Conservation (phyloP, 2,329 filamentous ascomycete genomes). For the Alternaria atra region DNA sequence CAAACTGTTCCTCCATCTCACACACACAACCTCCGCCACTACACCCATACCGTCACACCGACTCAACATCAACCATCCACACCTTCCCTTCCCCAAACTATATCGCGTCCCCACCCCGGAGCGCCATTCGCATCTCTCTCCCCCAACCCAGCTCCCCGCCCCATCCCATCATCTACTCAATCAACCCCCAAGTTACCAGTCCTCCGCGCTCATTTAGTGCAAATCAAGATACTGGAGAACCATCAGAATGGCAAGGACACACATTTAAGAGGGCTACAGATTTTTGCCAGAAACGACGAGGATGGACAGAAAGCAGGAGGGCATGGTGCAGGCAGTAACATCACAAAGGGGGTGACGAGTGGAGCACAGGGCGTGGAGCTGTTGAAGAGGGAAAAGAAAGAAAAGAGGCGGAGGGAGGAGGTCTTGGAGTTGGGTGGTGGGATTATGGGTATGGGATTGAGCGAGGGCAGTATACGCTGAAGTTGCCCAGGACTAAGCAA, state of each 20-base stretch:
- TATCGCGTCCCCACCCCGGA: constrained; percentile 23
- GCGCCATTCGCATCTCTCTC: constrained; percentile 32
- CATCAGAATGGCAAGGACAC: constrained; percentile 99
- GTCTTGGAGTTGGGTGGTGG: constrained; percentile 23
- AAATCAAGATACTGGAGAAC: constrained; percentile 92
- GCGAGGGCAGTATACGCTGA: constrained; percentile 29
- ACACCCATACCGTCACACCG: background rate
- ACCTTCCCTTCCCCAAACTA: constrained; percentile 16
- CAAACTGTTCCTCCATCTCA: background rate
- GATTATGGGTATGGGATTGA: background rate
- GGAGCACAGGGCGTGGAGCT: constrained; percentile 10
- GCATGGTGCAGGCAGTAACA: constrained; percentile 8
- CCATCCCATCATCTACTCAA: background rate
- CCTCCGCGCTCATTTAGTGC: constrained; percentile 86
- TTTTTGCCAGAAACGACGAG: constrained; percentile 67
- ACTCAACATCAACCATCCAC: constrained; percentile 8
- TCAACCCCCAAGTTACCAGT: constrained; percentile 73
- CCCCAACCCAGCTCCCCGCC: constrained; percentile 15
- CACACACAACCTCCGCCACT: background rate
- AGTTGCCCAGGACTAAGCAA: no score
- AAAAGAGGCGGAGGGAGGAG: constrained; percentile 21
- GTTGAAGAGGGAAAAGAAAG: constrained; percentile 14
- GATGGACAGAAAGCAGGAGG: constrained; percentile 14
- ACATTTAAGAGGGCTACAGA: constrained; percentile 91
- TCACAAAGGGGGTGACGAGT: constrained; percentile 14